A percentile compares a stretch with the other conserved stretches of the same genome.
Conservation (phyloP, 768 basidiomycete genomes). For the Dendrothele bispora region DNA sequence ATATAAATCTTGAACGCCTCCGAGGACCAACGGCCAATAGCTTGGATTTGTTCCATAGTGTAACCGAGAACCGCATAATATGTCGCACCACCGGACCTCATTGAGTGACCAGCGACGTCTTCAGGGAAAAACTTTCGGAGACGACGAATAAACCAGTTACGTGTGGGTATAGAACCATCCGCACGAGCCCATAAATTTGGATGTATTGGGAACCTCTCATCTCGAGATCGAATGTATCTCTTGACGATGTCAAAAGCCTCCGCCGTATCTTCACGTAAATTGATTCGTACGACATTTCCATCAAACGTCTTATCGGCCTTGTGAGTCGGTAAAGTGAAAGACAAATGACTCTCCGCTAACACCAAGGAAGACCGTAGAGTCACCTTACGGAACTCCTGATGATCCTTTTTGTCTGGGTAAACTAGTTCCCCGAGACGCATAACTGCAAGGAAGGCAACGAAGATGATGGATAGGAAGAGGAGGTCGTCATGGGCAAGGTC, state of each 20-base stretch:
- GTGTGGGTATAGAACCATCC: conserved; percentile 3
- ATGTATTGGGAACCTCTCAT: conserved; percentile 3
- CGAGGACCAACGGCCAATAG: conserved; percentile 33
- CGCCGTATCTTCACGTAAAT: not conserved
- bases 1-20: conserved; percentile 32
- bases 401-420: conserved; percentile 11
- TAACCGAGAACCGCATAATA: conserved; percentile 24
- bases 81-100: conserved; percentile 36
- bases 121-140: not conserved
- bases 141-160: conserved; percentile 9
- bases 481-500: conserved; percentile 16
- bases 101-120: conserved; percentile 25
- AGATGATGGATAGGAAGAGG: conserved; percentile 17
- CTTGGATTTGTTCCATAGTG: conserved; percentile 27
- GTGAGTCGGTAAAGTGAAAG: conserved; percentile 15
- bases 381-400: conserved; percentile 7
- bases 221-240: conserved; percentile 1
- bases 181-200: conserved; percentile 8
- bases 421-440: conserved; percentile 19
- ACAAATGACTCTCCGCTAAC: not conserved
- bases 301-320: conserved; percentile 20
- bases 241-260: not conserved
- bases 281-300: conserved; percentile 15
- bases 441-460: conserved; percentile 15
- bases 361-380: conserved; percentile 4